A percentile compares a stretch with the other conserved stretches of the same genome.
Evolutionary conservation across 73 alveolate species (phyloP).

Genomic region (Uronychia binucleata): DNA sequence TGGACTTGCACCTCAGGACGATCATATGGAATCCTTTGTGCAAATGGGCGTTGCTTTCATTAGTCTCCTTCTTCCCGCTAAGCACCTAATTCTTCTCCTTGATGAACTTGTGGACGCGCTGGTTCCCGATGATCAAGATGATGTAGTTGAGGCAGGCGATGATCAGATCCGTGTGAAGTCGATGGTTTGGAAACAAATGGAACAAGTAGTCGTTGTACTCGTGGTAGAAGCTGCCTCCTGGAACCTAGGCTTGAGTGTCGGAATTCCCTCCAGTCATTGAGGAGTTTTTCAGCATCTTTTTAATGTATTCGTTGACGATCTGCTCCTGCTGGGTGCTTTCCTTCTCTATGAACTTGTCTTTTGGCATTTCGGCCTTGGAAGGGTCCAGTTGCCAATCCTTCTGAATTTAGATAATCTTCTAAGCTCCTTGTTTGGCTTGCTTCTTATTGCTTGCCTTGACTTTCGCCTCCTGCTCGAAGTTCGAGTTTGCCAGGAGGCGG

Average conservation of each 20-base stretch:
- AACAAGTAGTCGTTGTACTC: constrained; percentile 43
- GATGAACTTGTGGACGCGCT: not conserved
- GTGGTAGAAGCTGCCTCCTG: not conserved
- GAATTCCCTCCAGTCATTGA: not conserved
- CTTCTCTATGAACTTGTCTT: not conserved
- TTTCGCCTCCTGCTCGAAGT: constrained; percentile 49
- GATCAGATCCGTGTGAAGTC: constrained; percentile 50
- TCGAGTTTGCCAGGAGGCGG: constrained; percentile 12
- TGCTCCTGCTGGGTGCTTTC: not conserved
- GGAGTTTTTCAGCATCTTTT: not conserved
- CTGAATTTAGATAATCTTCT: not conserved
- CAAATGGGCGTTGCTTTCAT: not conserved
- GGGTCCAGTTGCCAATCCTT: not conserved
- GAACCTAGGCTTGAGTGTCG: not conserved
- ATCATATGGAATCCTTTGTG: constrained; percentile 29
- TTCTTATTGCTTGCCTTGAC: not conserved
- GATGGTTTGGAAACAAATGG: constrained; percentile 47
- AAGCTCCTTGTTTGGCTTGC: not conserved
- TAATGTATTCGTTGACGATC: not conserved
- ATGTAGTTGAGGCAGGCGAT: constrained; percentile 13
- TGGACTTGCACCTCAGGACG: constrained; percentile 31
- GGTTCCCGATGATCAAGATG: not conserved
- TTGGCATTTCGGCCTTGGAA: not conserved
- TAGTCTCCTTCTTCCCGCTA: not conserved
- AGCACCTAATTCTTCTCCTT: not conserved